Percentiles rank a stretch among this genome's conserved stretches.
Evolutionary conservation across 2,329 filamentous ascomycete genomes (phyloP).

Genomic region (Gaeumannomyces tritici): DNA sequence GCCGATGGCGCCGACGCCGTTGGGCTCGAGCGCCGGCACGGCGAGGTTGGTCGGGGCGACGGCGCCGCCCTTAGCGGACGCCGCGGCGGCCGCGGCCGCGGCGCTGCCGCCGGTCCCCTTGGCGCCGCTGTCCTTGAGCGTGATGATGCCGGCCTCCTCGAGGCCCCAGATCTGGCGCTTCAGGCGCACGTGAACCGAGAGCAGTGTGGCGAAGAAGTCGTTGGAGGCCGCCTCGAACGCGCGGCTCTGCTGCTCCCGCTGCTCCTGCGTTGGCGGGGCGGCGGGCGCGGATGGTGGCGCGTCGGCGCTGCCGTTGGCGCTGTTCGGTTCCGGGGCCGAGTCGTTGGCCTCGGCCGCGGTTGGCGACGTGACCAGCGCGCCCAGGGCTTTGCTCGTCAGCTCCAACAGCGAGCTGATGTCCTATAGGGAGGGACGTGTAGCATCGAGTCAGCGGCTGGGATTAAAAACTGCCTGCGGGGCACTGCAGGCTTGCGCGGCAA

Average conservation of each 20-base stretch:
- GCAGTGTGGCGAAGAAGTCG: constrained; percentile 63
- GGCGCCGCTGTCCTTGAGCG: constrained; percentile 26
- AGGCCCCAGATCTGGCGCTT: constrained; percentile 69
- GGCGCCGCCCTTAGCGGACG: constrained; percentile 5
- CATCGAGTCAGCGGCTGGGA: constrained; percentile 13
- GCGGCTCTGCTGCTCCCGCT: constrained; percentile 41
- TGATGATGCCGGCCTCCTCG: constrained; percentile 71
- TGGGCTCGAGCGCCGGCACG: constrained; percentile 33
- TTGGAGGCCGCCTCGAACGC: constrained; percentile 51
- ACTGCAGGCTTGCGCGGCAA: not conserved
- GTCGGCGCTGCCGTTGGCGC: not conserved
- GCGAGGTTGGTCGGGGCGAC: constrained; percentile 5
- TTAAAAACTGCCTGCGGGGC: not conserved
- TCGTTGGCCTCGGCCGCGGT: constrained; percentile 4
- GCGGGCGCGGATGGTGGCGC: constrained; percentile 10
- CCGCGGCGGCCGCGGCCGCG: constrained; percentile 3
- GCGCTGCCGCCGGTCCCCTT: constrained; percentile 17
- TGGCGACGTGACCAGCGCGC: constrained; percentile 45
- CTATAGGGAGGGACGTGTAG: constrained; percentile 29
- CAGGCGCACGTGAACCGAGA: constrained; percentile 64
- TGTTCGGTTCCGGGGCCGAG: constrained; percentile 12
- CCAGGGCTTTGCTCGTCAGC: constrained; percentile 48
- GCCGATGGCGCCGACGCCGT: constrained; percentile 45
- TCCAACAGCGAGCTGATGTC: constrained; percentile 35
- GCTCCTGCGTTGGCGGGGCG: constrained; percentile 23